Base-by-base conservation (phyloP, 352 stramenopile genomes). In the Globisporangium nodosum region DNA sequence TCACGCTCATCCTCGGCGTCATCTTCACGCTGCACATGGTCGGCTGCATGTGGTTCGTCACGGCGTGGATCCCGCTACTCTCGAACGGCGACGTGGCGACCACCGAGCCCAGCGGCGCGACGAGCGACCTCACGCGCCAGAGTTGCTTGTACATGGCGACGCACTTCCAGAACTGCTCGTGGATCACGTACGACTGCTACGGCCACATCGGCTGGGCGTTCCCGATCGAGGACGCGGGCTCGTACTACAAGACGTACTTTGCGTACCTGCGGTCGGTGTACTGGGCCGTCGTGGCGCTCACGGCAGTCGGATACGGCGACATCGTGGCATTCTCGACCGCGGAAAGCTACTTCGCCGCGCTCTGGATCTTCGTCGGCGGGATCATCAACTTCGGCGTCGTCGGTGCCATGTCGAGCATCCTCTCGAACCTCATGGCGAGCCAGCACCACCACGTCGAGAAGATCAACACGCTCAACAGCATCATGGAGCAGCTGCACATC, bases 321-420 rank as follows among this genome's bases (percentile, higher is more conserved):
- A 90, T 92, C 11, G 70, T 77, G 6, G 79, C 84, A 0, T 92
- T 83, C 47, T 88, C 84, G 2, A 93, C 84, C 1, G 56, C 69
- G 0, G 81, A 93, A 53, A 90, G 70, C 37, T 80, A 81, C 24
- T 92, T 88, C 39, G 81, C 84, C 0, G 78, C 81, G 8, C 20
- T 87, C 0, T 93, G 84, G 84, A 87, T 90, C 54, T 93, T 87
- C 56, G 46, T 89, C 0, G 78, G 79, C 5, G 79, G 79, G 2
- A 74, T 92, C 31, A 74, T 93, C 54, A 93, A 93, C 58, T 93
- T 90, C 63, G 80, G 68, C 5, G 75, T 89, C 11, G 73, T 93
- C 1, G 84, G 81, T 1, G 84, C 84, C 0, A 93, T 93, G 76
- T 93, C 81, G 3, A 90, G 75, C 47, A 90, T 76, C 0, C 87